Percentiles rank a stretch among this genome's conserved stretches.
phyloP scores from a whole-genome alignment of 2,329 filamentous ascomycete species.

The Thielaviopsis populi region DNA sequence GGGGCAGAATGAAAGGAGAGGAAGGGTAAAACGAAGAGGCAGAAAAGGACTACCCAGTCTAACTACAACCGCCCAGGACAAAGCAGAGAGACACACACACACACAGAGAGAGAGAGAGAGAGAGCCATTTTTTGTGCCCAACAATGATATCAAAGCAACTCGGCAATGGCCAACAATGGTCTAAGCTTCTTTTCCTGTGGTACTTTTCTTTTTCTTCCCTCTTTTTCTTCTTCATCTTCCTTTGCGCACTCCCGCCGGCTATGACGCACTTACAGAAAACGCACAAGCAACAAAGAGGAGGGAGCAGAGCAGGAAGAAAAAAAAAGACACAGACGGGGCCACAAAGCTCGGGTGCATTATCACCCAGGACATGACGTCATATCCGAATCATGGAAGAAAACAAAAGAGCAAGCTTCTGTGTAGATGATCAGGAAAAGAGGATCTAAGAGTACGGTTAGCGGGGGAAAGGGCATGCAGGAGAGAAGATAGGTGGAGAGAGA shows the following conservation, averaged over 20 bases:
- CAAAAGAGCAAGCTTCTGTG: constrained; percentile 2
- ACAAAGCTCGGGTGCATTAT: neutral
- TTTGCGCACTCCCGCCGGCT: neutral
- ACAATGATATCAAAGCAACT: neutral
- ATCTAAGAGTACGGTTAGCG: neutral
- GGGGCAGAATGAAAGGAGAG: too few relatives aligned
- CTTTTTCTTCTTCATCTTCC: neutral
- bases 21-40: neutral
- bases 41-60: neutral
- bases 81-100: too few relatives aligned
- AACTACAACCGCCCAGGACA: neutral
- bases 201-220: neutral
- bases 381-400: neutral
- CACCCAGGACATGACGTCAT: neutral
- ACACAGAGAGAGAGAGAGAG: too few relatives aligned
- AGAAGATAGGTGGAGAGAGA: neutral
- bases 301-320: neutral
- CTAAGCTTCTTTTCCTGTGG: neutral
- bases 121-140: neutral
- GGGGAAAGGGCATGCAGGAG: neutral
- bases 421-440: neutral
- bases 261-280: neutral
- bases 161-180: neutral
- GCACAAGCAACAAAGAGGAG: neutral
- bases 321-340: neutral